Percentiles rank a stretch among this genome's conserved stretches.
Evolutionary conservation across 1,139 yeast genomes (phyloP).

Genomic region (Taphrina communis): DNA sequence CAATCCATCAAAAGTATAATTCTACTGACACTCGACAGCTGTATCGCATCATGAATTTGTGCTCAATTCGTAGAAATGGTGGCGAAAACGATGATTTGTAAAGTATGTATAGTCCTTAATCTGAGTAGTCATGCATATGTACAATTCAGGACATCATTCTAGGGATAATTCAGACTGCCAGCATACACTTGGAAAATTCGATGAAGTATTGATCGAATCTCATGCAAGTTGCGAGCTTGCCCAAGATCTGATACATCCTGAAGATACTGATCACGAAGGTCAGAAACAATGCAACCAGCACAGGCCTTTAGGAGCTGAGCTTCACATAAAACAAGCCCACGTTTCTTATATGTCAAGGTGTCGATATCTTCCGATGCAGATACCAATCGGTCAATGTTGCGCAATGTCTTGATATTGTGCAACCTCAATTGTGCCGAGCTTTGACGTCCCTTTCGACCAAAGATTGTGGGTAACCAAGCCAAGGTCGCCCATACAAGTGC

Average conservation of each 20-base stretch:
- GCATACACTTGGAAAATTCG: constrained; percentile 47
- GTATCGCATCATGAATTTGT: too few relatives aligned
- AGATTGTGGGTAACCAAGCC: constrained; percentile 45
- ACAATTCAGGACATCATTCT: neutral
- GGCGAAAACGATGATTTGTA: too few relatives aligned
- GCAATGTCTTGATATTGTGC: constrained; percentile 61
- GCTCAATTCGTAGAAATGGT: too few relatives aligned
- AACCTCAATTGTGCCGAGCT: constrained; percentile 48
- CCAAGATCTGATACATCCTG: constrained; percentile 47
- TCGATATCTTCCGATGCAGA: constrained; percentile 48
- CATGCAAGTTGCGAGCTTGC: constrained; percentile 43
- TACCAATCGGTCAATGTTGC: constrained; percentile 63
- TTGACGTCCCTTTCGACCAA: constrained; percentile 52
- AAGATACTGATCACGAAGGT: constrained; percentile 45
- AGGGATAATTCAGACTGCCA: neutral
- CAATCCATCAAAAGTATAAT: too few relatives aligned
- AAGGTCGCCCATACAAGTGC: constrained; percentile 61
- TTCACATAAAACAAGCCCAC: constrained; percentile 49
- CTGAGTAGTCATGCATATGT: too few relatives aligned
- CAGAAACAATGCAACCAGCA: constrained; percentile 42
- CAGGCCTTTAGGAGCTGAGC: constrained; percentile 46
- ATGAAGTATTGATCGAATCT: constrained; percentile 44
- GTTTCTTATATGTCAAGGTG: constrained; percentile 46
- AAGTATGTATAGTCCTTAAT: too few relatives aligned
- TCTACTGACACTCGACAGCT: too few relatives aligned